Evolutionary conservation across 108 stramenopile genomes (phyloP), one percentile per base, ranked within the genome.

Genomic region (Pseudonitzschia multiseries): DNA sequence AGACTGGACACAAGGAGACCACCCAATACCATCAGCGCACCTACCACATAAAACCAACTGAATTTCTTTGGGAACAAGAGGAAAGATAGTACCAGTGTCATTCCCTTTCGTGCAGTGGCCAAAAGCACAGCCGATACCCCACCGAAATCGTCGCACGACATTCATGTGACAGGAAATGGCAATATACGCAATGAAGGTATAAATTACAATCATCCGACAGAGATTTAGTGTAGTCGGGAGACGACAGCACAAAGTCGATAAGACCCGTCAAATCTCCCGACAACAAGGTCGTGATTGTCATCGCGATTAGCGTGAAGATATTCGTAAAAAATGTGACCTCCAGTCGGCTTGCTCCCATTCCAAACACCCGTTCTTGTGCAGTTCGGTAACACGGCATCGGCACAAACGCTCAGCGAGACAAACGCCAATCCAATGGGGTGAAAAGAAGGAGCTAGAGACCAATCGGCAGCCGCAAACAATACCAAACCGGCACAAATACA

Each of bases 321-420:
- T 98, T 98, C 21, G 95, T 96, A 73, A 76, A 97, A 96, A 32
- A 70, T 60, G 97, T 98, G 26, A 98, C 98, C 76, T 97, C 93
- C 75, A 87, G 69, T 71, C 88, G 89, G 64, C 79, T 81, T 8
- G 87, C 73, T 56, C 93, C 93, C 53, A 82, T 66, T 41, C 83
- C 70, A 73, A 95, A 97, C 22, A 95, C 61, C 57, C 89, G 79
- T 73, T 97, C 98, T 74, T 98, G 98, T 50, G 96, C n/a, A 89
- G 76, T 98, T 98, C 26, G 98, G 98, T 41, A 97, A 75, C 41
- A 97, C 76, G 24, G 96, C 91, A 80, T 98, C 98, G 3, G 95
- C 96, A 75, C 89, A 92, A 24, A 97, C 95, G 56, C 84, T 86
- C 53, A 97, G 65, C 1, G 86, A 82, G 0, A 98, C 98, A 27